These are phyloP conservation scores for Phyllachora maydis DNA, from an alignment of 2,329 filamentous ascomycete species.

Conservation along the genomic window DNA sequence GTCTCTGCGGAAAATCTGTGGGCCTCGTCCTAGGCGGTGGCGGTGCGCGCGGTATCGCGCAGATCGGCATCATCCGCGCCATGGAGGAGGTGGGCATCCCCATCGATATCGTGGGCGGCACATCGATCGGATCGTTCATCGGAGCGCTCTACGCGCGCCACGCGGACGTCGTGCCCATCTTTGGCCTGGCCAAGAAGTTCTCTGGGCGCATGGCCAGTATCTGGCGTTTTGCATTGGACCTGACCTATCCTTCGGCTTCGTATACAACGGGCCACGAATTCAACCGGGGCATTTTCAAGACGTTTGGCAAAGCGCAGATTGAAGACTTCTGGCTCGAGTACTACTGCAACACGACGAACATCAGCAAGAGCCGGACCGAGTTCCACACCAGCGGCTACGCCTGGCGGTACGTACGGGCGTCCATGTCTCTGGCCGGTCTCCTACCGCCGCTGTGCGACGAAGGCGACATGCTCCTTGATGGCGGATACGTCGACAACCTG, in stretches of 20 bases:
- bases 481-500: slow-evolving; percentile 91
- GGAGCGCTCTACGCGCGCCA: slow-evolving; percentile 90
- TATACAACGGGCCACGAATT: slow-evolving; percentile 98
- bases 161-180: slow-evolving; percentile 92
- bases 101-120: slow-evolving; percentile 87
- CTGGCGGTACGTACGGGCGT: slow-evolving; percentile 90
- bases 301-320: slow-evolving; percentile 89
- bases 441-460: slow-evolving; percentile 91
- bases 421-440: slow-evolving; percentile 87
- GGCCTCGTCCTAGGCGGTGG: slow-evolving; percentile 87
- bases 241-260: slow-evolving; percentile 89
- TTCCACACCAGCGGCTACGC: slow-evolving; percentile 94
- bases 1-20: slow-evolving; percentile 84
- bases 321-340: slow-evolving; percentile 98
- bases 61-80: slow-evolving; percentile 84
- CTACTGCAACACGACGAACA: slow-evolving; percentile 99
- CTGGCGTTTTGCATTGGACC: slow-evolving; percentile 91
- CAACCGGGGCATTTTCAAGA: slow-evolving; percentile 97
- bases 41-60: slow-evolving; percentile 76
- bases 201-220: slow-evolving; percentile 96
- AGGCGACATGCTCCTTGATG: slow-evolving; percentile 88
- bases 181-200: slow-evolving; percentile 92
- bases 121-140: slow-evolving; percentile 90
- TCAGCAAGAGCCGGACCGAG: slow-evolving; percentile 79
- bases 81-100: slow-evolving; percentile 93